Conservation (phyloP, 2,329 filamentous ascomycete genomes). For the Xylaria sp. region DNA sequence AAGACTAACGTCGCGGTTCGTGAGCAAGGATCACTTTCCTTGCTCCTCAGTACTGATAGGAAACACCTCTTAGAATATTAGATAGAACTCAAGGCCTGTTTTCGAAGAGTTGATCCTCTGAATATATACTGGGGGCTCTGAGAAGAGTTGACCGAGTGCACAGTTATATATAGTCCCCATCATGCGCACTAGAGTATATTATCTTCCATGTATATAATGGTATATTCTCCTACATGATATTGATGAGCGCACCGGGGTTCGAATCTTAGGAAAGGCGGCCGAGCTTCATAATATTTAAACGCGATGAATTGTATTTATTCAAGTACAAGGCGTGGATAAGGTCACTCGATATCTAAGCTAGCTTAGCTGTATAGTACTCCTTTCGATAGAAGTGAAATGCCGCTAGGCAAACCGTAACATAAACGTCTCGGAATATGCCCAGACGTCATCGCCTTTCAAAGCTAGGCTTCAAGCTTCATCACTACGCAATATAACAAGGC, state of each 20-base stretch:
- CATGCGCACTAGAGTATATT: too few species aligned
- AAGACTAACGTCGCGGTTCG: background rate
- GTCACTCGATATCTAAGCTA: too few species aligned
- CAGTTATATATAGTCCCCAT: too few species aligned
- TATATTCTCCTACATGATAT: background rate
- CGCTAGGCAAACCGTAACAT: too few species aligned
- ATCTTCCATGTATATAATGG: background rate
- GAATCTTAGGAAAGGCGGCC: background rate
- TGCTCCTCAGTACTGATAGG: background rate
- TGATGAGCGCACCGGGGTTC: background rate
- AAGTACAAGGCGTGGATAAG: background rate
- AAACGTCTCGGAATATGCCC: background rate
- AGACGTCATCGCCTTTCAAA: background rate
- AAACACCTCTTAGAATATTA: background rate
- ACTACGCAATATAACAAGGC: background rate
- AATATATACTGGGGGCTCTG: background rate
- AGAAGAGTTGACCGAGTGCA: background rate
- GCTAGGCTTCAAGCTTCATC: background rate
- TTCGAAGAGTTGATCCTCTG: background rate
- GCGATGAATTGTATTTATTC: background rate
- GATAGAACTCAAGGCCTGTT: background rate
- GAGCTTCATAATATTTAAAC: background rate
- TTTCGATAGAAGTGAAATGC: too few species aligned
- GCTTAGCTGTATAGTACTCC: too few species aligned
- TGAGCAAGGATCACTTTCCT: background rate